Conservation (phyloP, 345 rosid genomes). For the Pelargonium nanum region DNA sequence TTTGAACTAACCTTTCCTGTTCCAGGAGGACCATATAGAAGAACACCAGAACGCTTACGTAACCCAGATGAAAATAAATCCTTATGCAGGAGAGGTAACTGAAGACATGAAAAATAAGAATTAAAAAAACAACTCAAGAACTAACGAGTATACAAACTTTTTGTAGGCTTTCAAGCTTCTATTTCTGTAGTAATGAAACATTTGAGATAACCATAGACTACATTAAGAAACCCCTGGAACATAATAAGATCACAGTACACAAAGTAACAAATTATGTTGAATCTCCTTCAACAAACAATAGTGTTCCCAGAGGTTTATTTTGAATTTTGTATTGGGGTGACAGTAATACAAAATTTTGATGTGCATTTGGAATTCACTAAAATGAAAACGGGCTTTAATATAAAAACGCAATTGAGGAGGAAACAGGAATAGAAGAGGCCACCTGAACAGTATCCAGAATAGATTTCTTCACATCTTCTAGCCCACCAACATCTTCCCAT, state of each 20-base stretch:
- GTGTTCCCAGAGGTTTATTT: background rate
- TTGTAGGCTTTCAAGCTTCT: slow-evolving; percentile 2
- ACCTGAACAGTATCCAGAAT: slow-evolving; percentile 95
- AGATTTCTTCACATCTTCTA: slow-evolving; percentile 90
- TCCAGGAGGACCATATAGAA: slow-evolving; percentile 98
- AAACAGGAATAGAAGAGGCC: slow-evolving; percentile 8
- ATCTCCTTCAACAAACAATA: background rate
- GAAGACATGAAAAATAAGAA: slow-evolving; percentile 12
- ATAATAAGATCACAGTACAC: background rate
- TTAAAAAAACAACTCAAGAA: slow-evolving; percentile 1
- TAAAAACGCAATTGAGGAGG: background rate
- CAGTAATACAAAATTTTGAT: background rate
- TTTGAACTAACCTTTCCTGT: slow-evolving; percentile 67
- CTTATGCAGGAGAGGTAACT: slow-evolving; percentile 88
- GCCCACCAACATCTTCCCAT: slow-evolving; percentile 99
- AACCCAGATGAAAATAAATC: slow-evolving; percentile 88
- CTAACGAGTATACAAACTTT: background rate
- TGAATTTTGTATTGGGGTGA: background rate
- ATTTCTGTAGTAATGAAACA: background rate
- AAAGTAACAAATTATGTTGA: background rate
- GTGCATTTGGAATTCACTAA: background rate
- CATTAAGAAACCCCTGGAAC: background rate
- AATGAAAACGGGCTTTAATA: background rate
- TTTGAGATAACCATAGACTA: background rate
- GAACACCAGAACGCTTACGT: slow-evolving; percentile 96